phyloP scores from a whole-genome alignment of 176 grass and related monocot species.

The Eragrostis nindensis region DNA sequence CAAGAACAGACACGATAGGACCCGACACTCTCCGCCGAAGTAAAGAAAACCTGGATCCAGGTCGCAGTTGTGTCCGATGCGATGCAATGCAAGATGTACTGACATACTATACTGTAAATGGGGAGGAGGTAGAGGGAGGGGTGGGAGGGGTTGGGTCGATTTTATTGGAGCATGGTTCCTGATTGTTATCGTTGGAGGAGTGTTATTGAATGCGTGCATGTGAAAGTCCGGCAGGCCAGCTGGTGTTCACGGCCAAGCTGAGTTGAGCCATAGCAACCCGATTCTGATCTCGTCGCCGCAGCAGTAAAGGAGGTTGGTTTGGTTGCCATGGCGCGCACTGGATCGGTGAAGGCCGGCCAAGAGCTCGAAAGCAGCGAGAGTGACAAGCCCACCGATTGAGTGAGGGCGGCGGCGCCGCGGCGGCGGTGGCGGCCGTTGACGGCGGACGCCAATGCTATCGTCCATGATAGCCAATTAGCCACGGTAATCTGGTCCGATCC shows the following conservation, averaged over 20 bases:
- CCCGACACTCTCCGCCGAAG: background rate
- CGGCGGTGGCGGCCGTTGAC: background rate
- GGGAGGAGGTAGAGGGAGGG: background rate
- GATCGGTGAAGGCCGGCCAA: too few species aligned
- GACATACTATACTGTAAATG: too few species aligned
- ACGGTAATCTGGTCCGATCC: too few species aligned
- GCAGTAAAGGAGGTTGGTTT: background rate
- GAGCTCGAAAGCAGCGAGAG: too few species aligned
- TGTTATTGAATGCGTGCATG: constrained; percentile 39
- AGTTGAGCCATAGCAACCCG: too few species aligned
- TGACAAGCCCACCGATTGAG: background rate
- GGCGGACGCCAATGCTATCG: background rate
- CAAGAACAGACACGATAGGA: too few species aligned
- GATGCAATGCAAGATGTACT: too few species aligned
- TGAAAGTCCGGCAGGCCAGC: constrained; percentile 30
- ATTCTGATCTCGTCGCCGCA: background rate
- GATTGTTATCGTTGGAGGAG: background rate
- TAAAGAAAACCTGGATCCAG: background rate
- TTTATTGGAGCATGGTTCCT: constrained; percentile 15
- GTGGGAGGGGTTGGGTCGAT: constrained; percentile 24
- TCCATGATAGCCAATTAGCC: too few species aligned
- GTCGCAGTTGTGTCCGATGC: too few species aligned
- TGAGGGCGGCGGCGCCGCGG: background rate
- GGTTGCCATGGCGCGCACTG: background rate
- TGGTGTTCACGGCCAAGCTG: background rate